Percentiles rank a stretch among this genome's conserved stretches.
Conservation (phyloP, 495 filamentous ascomycete genomes). For the Xylaria sp. region DNA sequence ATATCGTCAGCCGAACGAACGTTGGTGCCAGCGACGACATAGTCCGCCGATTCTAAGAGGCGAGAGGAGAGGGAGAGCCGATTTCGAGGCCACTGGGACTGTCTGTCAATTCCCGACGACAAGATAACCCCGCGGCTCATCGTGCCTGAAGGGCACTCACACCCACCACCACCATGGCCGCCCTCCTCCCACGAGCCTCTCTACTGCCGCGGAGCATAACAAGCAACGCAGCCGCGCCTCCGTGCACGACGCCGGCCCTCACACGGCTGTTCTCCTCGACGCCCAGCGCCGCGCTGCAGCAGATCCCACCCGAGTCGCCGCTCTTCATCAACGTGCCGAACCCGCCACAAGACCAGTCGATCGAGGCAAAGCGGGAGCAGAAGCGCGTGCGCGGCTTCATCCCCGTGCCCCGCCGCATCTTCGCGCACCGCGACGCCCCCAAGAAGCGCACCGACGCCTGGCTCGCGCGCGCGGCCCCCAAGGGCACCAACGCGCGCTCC, state of each 20-base stretch:
- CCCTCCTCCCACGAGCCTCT: slow-evolving; percentile 32
- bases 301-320: slow-evolving; percentile 54
- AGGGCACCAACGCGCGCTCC: slow-evolving; percentile 36
- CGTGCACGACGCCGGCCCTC: slow-evolving; percentile 21
- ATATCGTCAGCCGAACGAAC: not conserved
- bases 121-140: not conserved
- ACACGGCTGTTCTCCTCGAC: slow-evolving; percentile 30
- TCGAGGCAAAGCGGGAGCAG: slow-evolving; percentile 42
- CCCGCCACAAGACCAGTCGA: slow-evolving; percentile 51
- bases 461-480: slow-evolving; percentile 37
- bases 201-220: slow-evolving; percentile 28
- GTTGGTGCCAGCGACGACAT: not conserved
- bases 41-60: not conserved
- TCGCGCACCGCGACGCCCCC: slow-evolving; percentile 45
- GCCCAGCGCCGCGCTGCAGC: slow-evolving; percentile 12
- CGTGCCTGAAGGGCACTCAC: slow-evolving; percentile 23
- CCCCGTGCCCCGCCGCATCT: slow-evolving; percentile 52
- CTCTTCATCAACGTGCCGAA: slow-evolving; percentile 53
- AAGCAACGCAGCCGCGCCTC: slow-evolving; percentile 24
- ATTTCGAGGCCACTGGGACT: not conserved
- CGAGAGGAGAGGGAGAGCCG: not conserved
- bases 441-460: slow-evolving; percentile 42
- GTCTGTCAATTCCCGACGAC: not conserved
- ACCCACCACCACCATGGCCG: slow-evolving; percentile 35
- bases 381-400: slow-evolving; percentile 50